phyloP scores from a whole-genome alignment of 345 rosid genomes.

The Raphanus raphanistrum region DNA sequence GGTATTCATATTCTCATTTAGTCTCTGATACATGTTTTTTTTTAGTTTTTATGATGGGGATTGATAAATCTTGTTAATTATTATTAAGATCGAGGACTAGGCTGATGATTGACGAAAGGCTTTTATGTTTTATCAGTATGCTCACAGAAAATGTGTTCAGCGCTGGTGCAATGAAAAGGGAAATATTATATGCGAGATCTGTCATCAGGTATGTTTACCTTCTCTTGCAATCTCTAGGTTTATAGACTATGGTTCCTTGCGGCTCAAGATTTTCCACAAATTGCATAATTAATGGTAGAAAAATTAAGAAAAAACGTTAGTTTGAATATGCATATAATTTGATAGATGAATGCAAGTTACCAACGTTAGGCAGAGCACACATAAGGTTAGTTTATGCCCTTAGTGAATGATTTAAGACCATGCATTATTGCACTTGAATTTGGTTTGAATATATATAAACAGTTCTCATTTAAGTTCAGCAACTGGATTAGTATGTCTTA shows the following conservation, averaged over 20 bases:
- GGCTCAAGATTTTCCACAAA: not conserved
- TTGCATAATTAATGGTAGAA: not conserved
- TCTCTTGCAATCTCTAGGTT: not conserved
- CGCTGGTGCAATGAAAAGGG: slow-evolving; percentile 98
- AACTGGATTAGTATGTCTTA: not conserved
- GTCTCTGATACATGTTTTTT: not conserved
- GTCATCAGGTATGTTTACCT: slow-evolving; percentile 67
- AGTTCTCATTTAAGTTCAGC: not conserved
- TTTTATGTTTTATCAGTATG: slow-evolving; percentile 48
- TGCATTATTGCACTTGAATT: not conserved
- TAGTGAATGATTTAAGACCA: not conserved
- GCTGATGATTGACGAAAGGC: not conserved
- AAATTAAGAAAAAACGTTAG: no score
- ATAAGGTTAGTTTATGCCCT: not conserved
- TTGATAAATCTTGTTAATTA: not conserved
- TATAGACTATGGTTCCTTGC: not conserved
- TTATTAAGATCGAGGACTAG: not conserved
- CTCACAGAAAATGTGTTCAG: slow-evolving; percentile 90
- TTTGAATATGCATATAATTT: not conserved
- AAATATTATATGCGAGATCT: slow-evolving; percentile 79
- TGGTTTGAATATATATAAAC: not conserved
- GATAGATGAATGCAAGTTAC: not conserved
- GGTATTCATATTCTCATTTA: slow-evolving; percentile 39
- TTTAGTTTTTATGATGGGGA: not conserved
- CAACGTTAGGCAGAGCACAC: not conserved